A percentile compares a stretch with the other conserved stretches of the same genome.
These are phyloP conservation scores for Hypholoma fasciculare DNA, from an alignment of 768 basidiomycete genomes.

Conservation along the genomic window DNA sequence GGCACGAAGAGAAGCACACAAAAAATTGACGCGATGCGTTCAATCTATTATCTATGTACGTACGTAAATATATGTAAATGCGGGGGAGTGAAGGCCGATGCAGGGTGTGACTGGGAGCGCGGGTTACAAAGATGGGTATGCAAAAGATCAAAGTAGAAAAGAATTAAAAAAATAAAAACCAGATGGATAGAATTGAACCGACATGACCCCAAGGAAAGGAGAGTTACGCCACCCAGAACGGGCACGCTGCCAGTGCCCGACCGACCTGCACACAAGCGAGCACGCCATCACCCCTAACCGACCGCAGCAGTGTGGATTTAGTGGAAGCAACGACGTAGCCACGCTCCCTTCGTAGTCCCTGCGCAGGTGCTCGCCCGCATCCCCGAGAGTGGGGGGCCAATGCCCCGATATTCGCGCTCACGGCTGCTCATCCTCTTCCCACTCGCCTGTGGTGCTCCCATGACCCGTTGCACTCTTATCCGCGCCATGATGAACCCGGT, in stretches of 20 bases:
- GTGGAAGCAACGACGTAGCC: neutral
- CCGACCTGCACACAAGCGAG: neutral
- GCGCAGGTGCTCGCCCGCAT: neutral
- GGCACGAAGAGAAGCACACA: neutral
- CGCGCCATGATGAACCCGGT: neutral
- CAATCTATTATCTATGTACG: neutral
- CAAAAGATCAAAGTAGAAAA: neutral
- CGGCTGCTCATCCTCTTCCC: neutral
- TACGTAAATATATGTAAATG: neutral
- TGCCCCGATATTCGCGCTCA: slow-evolving; percentile 9
- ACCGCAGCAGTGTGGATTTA: neutral
- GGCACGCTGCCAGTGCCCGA: neutral
- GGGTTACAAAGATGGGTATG: neutral
- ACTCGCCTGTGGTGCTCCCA: neutral
- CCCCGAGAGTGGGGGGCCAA: slow-evolving; percentile 4
- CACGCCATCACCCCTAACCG: neutral
- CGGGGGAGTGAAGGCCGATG: neutral
- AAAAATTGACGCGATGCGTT: neutral
- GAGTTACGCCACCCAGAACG: too few relatives aligned
- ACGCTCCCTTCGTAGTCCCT: neutral
- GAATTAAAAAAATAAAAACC: neutral
- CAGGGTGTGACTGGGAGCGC: neutral
- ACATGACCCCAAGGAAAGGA: too few relatives aligned
- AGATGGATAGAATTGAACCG: neutral
- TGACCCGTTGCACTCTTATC: slow-evolving; percentile 2